A percentile compares a stretch with the other conserved stretches of the same genome.
Conservation (phyloP, 164 flowering plant species). For the Hamamelis virginiana region DNA sequence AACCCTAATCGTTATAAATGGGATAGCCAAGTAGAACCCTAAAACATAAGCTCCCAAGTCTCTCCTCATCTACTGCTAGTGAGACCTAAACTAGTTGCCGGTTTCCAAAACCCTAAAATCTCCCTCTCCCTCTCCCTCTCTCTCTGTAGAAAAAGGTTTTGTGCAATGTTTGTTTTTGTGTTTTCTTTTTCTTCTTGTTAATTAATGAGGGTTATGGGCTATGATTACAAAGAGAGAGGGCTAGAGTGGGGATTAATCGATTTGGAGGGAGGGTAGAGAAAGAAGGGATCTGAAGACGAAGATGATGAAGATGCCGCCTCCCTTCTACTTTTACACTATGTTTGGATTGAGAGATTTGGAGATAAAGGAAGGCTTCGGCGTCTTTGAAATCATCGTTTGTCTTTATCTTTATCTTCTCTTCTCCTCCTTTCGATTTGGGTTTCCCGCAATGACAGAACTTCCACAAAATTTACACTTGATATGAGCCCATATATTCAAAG, state of each 20-base stretch:
- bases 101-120: too few relatives aligned
- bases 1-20: too few relatives aligned
- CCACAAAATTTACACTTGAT: conserved; percentile 49
- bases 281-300: not conserved
- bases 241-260: conserved; percentile 41
- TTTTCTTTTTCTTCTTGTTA: not conserved
- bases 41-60: too few relatives aligned
- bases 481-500: conserved; percentile 35
- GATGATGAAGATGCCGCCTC: conserved; percentile 17
- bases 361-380: conserved; percentile 13
- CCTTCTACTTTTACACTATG: too few relatives aligned
- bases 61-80: too few relatives aligned
- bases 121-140: not conserved
- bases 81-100: too few relatives aligned
- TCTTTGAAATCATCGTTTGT: conserved; percentile 1
- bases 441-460: conserved; percentile 43
- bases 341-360: too few relatives aligned
- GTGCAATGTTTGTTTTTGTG: too few relatives aligned
- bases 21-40: too few relatives aligned
- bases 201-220: conserved; percentile 17
- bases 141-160: too few relatives aligned
- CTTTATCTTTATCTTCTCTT: conserved; percentile 1
- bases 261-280: not conserved
- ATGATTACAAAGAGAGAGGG: conserved; percentile 76
- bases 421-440: conserved; percentile 19